phyloP scores from a whole-genome alignment of 176 grass and related monocot genomes.

The maize (Zea mays) region DNA sequence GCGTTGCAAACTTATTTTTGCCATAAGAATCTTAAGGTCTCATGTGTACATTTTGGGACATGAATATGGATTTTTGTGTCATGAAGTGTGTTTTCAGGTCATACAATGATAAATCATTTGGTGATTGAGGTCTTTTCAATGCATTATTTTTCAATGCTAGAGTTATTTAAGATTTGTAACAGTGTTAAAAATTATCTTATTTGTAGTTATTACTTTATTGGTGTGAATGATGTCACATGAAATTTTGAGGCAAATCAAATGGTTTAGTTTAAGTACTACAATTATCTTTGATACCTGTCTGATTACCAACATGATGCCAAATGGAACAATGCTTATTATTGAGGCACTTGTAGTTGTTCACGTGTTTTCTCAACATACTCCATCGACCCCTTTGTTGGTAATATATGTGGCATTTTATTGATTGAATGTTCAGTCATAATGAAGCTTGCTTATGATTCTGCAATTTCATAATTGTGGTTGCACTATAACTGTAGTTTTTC shows the following conservation, averaged over 20 bases:
- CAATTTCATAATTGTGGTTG: not conserved
- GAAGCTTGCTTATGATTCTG: not conserved
- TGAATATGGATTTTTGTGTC: not conserved
- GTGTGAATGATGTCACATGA: not conserved
- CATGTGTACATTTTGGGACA: not conserved
- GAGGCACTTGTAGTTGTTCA: conserved; percentile 5
- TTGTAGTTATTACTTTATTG: not conserved
- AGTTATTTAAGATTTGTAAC: not conserved
- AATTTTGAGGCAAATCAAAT: not conserved
- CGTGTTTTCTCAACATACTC: not conserved
- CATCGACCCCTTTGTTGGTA: not conserved
- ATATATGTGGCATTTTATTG: not conserved
- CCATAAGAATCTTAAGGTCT: conserved; percentile 9
- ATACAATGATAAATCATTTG: not conserved
- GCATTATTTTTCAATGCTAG: conserved; percentile 14
- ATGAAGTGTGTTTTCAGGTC: not conserved
- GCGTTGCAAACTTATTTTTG: not conserved
- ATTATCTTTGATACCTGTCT: conserved; percentile 13
- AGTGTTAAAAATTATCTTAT: not conserved
- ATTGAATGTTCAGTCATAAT: not conserved
- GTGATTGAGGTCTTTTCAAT: not conserved
- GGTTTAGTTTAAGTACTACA: not conserved
- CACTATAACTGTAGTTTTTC: not conserved
- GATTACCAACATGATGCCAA: conserved; percentile 6
- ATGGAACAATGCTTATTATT: not conserved